Evolutionary conservation across 768 basidiomycete species (phyloP).

Genomic region (Trametes villosa): DNA sequence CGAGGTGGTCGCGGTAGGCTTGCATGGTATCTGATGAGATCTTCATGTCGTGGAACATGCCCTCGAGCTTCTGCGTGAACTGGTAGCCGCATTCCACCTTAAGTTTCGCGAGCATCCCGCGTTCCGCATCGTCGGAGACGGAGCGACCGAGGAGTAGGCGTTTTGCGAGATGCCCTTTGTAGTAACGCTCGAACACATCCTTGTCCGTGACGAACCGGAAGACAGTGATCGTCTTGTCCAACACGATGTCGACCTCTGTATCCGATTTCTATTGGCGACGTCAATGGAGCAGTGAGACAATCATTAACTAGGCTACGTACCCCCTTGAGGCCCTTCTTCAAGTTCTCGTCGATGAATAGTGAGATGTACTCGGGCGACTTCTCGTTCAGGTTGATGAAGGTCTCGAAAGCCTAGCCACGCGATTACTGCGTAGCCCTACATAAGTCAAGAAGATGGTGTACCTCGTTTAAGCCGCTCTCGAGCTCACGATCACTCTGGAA

Average conservation of each 20-base stretch:
- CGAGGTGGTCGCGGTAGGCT: slow-evolving; percentile 67
- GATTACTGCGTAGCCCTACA: not conserved
- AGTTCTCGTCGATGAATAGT: slow-evolving; percentile 94
- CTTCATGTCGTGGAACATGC: slow-evolving; percentile 98
- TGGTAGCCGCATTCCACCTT: slow-evolving; percentile 96
- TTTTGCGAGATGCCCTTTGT: slow-evolving; percentile 94
- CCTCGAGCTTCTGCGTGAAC: slow-evolving; percentile 97
- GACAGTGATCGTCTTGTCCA: slow-evolving; percentile 95
- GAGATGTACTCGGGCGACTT: slow-evolving; percentile 95
- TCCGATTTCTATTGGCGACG: slow-evolving; percentile 80
- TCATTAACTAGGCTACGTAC: slow-evolving; percentile 50
- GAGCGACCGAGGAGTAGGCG: slow-evolving; percentile 86
- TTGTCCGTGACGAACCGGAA: slow-evolving; percentile 96
- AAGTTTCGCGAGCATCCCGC: slow-evolving; percentile 95
- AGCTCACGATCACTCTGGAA: slow-evolving; percentile 76
- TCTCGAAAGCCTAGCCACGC: slow-evolving; percentile 77
- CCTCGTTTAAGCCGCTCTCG: slow-evolving; percentile 85
- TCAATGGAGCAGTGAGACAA: not conserved
- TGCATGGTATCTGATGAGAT: slow-evolving; percentile 81
- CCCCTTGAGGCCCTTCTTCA: slow-evolving; percentile 93
- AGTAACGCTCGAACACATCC: slow-evolving; percentile 97
- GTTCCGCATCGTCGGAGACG: slow-evolving; percentile 96
- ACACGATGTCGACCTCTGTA: slow-evolving; percentile 80
- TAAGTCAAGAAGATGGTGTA: slow-evolving; percentile 36
- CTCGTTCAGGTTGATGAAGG: slow-evolving; percentile 86